A percentile compares a stretch with the other conserved stretches of the same genome.
Conservation (phyloP, 1,139 yeast species). For the Nakaseomyces uthaithaninus region DNA sequence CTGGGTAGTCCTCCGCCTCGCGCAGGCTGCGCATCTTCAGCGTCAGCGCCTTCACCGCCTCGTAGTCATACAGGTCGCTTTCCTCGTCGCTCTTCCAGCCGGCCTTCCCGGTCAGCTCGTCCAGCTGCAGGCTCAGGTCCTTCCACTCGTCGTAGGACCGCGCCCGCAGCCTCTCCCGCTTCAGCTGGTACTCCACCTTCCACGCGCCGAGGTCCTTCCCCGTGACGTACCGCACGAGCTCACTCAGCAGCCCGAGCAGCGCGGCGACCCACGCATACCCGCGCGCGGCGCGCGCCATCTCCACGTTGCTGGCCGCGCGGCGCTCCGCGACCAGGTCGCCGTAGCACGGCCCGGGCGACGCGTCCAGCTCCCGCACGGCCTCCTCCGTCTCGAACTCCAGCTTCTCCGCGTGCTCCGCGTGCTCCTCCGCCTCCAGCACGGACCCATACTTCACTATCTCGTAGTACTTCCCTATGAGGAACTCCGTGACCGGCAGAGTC, state of each 20-base stretch:
- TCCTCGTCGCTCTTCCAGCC: slow-evolving; percentile 62
- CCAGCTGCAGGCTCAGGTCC: slow-evolving; percentile 54
- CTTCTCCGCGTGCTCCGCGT: slow-evolving; percentile 2
- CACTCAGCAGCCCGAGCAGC: no score
- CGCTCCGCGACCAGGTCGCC: neutral
- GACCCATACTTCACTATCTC: slow-evolving; percentile 3
- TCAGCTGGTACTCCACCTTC: slow-evolving; percentile 2
- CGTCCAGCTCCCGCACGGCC: slow-evolving; percentile 1
- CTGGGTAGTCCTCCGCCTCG: slow-evolving; percentile 45
- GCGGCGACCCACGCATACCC: no score
- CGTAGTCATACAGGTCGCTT: slow-evolving; percentile 64
- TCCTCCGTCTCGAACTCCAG: slow-evolving; percentile 6
- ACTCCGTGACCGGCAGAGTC: slow-evolving; percentile 17
- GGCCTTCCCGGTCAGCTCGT: slow-evolving; percentile 48
- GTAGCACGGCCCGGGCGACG: neutral
- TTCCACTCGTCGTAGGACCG: slow-evolving; percentile 70
- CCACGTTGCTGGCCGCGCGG: neutral
- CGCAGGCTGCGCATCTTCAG: slow-evolving; percentile 59
- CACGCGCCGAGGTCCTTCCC: slow-evolving; percentile 3
- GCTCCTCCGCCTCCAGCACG: slow-evolving; percentile 1
- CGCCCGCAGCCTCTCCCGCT: slow-evolving; percentile 44
- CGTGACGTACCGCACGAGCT: neutral
- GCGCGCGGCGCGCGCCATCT: slow-evolving; percentile 20
- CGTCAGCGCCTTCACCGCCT: slow-evolving; percentile 48
- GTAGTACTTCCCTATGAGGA: slow-evolving; percentile 15